phyloP scores from a whole-genome alignment of 257 asterid genomes.

The Craterostigma plantagineum region DNA sequence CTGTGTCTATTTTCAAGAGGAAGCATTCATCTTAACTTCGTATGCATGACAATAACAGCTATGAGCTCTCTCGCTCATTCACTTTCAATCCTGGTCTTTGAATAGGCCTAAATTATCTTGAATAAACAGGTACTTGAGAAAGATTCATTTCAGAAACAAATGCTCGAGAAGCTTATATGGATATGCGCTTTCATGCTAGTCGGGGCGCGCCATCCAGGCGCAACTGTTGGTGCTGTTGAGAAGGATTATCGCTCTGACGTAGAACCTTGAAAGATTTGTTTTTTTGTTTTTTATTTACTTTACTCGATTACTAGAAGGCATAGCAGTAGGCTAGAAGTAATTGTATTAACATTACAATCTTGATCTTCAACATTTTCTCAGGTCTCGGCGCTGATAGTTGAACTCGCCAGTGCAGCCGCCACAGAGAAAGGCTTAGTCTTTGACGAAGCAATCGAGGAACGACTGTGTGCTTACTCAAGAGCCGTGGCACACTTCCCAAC shows the following conservation, averaged over 20 bases:
- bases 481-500: conserved; percentile 95
- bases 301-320: neutral
- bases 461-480: conserved; percentile 81
- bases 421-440: conserved; percentile 62
- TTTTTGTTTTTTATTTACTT: neutral
- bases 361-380: conserved; percentile 10
- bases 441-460: conserved; percentile 62
- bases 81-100: too few relatives aligned
- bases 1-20: too few relatives aligned
- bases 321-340: neutral
- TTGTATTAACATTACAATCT: conserved; percentile 1
- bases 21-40: neutral
- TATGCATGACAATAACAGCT: neutral
- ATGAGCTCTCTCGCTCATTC: too few relatives aligned
- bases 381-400: conserved; percentile 67
- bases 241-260: conserved; percentile 82
- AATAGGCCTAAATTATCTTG: neutral
- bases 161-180: conserved; percentile 98
- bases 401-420: conserved; percentile 76
- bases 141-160: conserved; percentile 81
- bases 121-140: conserved; percentile 52
- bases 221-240: conserved; percentile 85
- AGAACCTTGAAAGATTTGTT: conserved; percentile 2
- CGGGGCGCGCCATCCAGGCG: conserved; percentile 96
- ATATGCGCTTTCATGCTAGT: conserved; percentile 98